A percentile compares a stretch with the other conserved stretches of the same genome.
Conservation (phyloP, 345 rosid species). For the Salix viminalis region DNA sequence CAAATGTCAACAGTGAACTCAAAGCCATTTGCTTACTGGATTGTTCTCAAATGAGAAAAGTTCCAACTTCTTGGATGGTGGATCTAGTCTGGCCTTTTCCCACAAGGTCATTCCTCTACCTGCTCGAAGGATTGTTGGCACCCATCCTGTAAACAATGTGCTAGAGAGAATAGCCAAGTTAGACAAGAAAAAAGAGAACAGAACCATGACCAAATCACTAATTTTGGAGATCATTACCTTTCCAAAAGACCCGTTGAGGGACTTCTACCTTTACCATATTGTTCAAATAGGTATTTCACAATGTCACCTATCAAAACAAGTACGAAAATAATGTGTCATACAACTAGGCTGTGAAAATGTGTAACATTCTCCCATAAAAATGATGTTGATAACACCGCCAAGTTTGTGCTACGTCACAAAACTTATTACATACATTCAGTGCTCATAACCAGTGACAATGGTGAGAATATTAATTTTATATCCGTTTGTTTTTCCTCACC, state of each 20-base stretch:
- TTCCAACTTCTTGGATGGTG: slow-evolving; percentile 57
- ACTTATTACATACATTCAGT: too few relatives aligned
- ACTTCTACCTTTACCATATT: slow-evolving; percentile 61
- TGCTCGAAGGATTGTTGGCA: slow-evolving; percentile 80
- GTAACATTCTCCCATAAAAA: background rate
- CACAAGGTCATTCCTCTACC: slow-evolving; percentile 78
- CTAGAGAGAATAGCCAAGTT: slow-evolving; percentile 25
- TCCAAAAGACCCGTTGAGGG: slow-evolving; percentile 65
- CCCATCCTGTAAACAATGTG: slow-evolving; percentile 82
- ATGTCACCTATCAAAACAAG: slow-evolving; percentile 51
- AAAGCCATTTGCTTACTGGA: slow-evolving; percentile 38
- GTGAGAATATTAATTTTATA: too few relatives aligned
- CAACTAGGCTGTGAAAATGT: background rate
- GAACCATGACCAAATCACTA: background rate
- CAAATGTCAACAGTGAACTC: background rate
- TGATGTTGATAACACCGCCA: background rate
- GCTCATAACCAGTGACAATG: too few relatives aligned
- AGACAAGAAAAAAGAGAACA: background rate
- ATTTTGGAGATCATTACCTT: slow-evolving; percentile 39
- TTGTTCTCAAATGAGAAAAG: slow-evolving; percentile 78
- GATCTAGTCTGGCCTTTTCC: slow-evolving; percentile 53
- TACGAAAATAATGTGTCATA: background rate
- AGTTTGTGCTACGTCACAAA: too few relatives aligned
- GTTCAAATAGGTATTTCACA: slow-evolving; percentile 65
- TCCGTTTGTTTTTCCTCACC: too few relatives aligned